Base-by-base conservation (phyloP, 129 eudicot genomes). In the Tagetes patula region DNA sequence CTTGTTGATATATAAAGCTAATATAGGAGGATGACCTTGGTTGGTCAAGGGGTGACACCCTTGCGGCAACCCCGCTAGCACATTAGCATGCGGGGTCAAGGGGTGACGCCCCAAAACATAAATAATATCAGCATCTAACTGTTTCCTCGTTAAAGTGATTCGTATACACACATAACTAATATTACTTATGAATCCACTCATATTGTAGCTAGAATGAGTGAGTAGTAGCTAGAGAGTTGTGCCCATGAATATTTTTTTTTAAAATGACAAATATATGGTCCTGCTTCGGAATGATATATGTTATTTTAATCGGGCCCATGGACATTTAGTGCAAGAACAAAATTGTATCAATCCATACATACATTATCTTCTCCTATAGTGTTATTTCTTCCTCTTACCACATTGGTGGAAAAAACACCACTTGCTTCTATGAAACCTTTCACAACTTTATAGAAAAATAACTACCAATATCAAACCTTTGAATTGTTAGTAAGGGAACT, bases 261-360 rank as follows among this genome's bases (percentile, higher is more conserved):
- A n/a, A n/a, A n/a, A n/a, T n/a, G n/a, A n/a, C 27, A 20, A 20
- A 20, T 20, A 20, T 20, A 20, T 0, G 0, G 27, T 20, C 27
- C 27, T 20, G 27, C 27, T 20, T 20, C 27, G 27, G 27, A 20
- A 0, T n/a, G 27, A 20, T 20, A 20, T 0, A 20, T 20, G 27
- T 0, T 20, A 20, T 20, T 20, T n/a, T 9, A 20, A 30, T 54
- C 20, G 34, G 14, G 60, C 10, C 60, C 10, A 54, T 54, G 6
- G 60, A 54, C 7, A 54, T 54, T 54, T 54, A 54, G 34, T 54
- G 60, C 32, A 54, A 9, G 60, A 54, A 54, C 33, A 54, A 54
- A 54, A 5, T 20, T 20, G 0, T 20, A 20, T 20, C 60, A 5
- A 54, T 1, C 60, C 60, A 54, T 54, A 0, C 60, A 27, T 54